phyloP scores from a whole-genome alignment of 192 early-diverging fungal species.

The Coemansia sp. region DNA sequence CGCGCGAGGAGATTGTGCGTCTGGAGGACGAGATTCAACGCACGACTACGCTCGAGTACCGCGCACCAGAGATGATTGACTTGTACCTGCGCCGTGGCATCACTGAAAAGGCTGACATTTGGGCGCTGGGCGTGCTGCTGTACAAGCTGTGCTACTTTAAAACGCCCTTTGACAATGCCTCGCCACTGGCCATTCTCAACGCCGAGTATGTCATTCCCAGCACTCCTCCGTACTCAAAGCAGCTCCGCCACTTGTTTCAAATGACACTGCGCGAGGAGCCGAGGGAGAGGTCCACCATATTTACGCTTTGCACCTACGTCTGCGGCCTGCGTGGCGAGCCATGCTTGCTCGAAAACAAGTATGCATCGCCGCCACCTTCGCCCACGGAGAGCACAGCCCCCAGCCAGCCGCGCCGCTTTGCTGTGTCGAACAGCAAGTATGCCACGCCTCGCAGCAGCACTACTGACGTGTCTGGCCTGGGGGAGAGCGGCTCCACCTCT shows the following conservation, averaged over 20 bases:
- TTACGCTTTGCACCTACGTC: constrained; percentile 66
- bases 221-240: constrained; percentile 63
- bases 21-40: constrained; percentile 89
- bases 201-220: constrained; percentile 76
- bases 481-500: constrained; percentile 27
- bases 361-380: constrained; percentile 29
- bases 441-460: constrained; percentile 24
- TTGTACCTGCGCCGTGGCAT: constrained; percentile 79
- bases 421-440: constrained; percentile 22
- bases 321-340: constrained; percentile 56
- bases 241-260: constrained; percentile 58
- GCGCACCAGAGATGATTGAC: constrained; percentile 94
- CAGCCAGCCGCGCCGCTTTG: constrained; percentile 33
- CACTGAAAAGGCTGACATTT: constrained; percentile 77
- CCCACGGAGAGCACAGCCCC: constrained; percentile 8
- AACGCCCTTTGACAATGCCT: constrained; percentile 92
- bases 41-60: constrained; percentile 91
- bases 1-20: constrained; percentile 64
- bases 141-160: constrained; percentile 96
- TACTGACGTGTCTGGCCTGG: constrained; percentile 7
- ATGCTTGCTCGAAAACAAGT: constrained; percentile 44
- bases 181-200: constrained; percentile 85
- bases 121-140: constrained; percentile 89
- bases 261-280: constrained; percentile 79
- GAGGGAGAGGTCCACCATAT: constrained; percentile 72